phyloP scores from a whole-genome alignment of 768 basidiomycete genomes.

The Phallus indusiatus region DNA sequence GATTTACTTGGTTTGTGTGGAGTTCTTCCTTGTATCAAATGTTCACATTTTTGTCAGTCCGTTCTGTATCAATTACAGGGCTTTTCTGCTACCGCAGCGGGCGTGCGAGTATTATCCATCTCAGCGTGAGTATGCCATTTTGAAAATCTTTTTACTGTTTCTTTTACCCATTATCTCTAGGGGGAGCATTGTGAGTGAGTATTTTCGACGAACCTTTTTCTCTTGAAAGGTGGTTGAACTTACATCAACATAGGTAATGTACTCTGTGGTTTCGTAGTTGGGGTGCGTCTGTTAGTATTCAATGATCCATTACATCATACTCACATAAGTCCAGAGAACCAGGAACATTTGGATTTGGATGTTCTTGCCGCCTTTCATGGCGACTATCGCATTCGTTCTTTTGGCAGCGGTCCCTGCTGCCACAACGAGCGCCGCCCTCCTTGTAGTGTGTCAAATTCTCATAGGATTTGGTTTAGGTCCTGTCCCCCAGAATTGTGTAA shows the following conservation, averaged over 20 bases:
- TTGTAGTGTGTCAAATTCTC: conserved; percentile 29
- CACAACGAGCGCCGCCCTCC: conserved; percentile 14
- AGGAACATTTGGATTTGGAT: conserved; percentile 28
- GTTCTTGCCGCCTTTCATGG: conserved; percentile 22
- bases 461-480: conserved; percentile 30
- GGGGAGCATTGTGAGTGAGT: too few species aligned
- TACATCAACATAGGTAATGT: conserved; percentile 5
- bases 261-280: conserved; percentile 20
- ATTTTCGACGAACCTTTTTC: too few species aligned
- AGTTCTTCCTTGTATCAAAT: neutral
- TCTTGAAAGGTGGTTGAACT: too few species aligned
- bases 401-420: conserved; percentile 26
- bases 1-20: conserved; percentile 3
- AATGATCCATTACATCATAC: too few species aligned
- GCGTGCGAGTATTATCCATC: conserved; percentile 31
- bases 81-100: conserved; percentile 26
- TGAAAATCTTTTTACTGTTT: neutral
- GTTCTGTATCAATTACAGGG: conserved; percentile 25
- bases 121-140: conserved; percentile 23
- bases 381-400: conserved; percentile 26
- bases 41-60: conserved; percentile 12
- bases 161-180: too few species aligned
- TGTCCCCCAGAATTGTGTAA: conserved; percentile 23
- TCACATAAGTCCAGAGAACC: too few species aligned
- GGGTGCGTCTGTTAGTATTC: conserved; percentile 10